Percentiles rank a stretch among this genome's conserved stretches.
These are phyloP conservation scores for Chrysoporthe austroafricana DNA, from an alignment of 2,329 filamentous ascomycete species.

Conservation along the genomic window DNA sequence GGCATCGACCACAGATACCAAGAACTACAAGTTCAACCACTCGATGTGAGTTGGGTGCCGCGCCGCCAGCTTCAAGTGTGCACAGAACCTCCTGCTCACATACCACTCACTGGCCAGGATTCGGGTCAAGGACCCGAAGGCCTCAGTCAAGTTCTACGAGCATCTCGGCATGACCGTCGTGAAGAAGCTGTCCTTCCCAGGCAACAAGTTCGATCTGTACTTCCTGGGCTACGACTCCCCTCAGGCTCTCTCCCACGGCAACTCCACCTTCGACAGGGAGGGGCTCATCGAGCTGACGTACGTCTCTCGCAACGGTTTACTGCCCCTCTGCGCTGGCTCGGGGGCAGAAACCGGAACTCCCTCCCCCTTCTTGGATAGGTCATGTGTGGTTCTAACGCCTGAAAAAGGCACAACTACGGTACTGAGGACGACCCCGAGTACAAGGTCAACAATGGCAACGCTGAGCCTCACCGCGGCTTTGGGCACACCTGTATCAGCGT, in stretches of 20 bases:
- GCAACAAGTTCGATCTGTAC: conserved; percentile 93
- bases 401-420: conserved; percentile 70
- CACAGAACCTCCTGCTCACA: conserved; percentile 28
- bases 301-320: background rate
- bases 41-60: conserved; percentile 66
- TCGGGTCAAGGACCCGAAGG: conserved; percentile 91
- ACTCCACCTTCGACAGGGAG: conserved; percentile 77
- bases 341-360: background rate
- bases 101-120: conserved; percentile 59
- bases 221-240: conserved; percentile 89
- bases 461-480: conserved; percentile 82
- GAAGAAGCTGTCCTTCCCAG: conserved; percentile 79
- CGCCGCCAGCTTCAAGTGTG: background rate
- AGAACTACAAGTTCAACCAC: conserved; percentile 85
- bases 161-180: conserved; percentile 86
- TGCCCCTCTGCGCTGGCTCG: background rate
- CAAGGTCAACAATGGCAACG: conserved; percentile 85
- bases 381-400: background rate
- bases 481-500: conserved; percentile 86
- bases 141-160: conserved; percentile 91
- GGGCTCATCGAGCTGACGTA: conserved; percentile 82
- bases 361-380: background rate
- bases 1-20: conserved; percentile 72
- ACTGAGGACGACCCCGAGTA: conserved; percentile 84
- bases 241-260: conserved; percentile 72